phyloP scores from a whole-genome alignment of 2,329 filamentous ascomycete species.

The Fusarium oxysporum region DNA sequence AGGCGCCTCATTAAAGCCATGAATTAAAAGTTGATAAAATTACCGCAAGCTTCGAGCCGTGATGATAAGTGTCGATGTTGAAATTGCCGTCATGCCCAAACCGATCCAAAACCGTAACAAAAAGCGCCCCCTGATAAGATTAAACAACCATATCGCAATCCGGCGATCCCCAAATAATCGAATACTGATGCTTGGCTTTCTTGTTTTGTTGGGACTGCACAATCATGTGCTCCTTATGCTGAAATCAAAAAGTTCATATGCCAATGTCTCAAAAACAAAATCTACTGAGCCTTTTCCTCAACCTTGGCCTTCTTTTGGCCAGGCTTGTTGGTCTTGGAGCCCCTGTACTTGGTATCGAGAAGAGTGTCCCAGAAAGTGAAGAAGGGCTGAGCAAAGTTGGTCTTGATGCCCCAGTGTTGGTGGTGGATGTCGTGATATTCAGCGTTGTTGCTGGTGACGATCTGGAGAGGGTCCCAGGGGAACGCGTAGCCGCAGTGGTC shows the following conservation, averaged over 20 bases:
- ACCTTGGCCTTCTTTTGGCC: constrained; percentile 47
- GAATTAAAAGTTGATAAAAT: constrained; percentile 41
- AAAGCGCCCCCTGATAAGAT: constrained; percentile 23
- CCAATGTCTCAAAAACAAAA: constrained; percentile 22
- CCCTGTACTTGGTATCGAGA: constrained; percentile 85
- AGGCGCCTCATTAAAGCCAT: constrained; percentile 42
- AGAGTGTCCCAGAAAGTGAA: constrained; percentile 95
- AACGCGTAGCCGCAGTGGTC: constrained; percentile 98
- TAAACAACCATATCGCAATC: constrained; percentile 33
- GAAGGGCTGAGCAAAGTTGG: constrained; percentile 90
- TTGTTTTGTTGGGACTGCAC: constrained; percentile 13
- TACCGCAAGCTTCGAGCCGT: constrained; percentile 42
- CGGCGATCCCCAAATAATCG: constrained; percentile 26
- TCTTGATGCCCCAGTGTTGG: constrained; percentile 99
- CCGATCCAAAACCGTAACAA: constrained; percentile 34
- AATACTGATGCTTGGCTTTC: constrained; percentile 23
- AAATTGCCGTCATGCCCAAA: constrained; percentile 34
- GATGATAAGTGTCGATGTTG: constrained; percentile 29
- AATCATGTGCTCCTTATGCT: constrained; percentile 38
- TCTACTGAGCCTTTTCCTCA: constrained; percentile 23
- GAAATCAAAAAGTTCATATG: constrained; percentile 41
- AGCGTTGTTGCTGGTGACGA: constrained; percentile 93
- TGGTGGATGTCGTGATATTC: constrained; percentile 98
- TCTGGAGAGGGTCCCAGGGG: constrained; percentile 93
- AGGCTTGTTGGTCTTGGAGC: constrained; percentile 61